Base-by-base conservation (phyloP, 78 protist species). In the Dictyostelium firmibasis region DNA sequence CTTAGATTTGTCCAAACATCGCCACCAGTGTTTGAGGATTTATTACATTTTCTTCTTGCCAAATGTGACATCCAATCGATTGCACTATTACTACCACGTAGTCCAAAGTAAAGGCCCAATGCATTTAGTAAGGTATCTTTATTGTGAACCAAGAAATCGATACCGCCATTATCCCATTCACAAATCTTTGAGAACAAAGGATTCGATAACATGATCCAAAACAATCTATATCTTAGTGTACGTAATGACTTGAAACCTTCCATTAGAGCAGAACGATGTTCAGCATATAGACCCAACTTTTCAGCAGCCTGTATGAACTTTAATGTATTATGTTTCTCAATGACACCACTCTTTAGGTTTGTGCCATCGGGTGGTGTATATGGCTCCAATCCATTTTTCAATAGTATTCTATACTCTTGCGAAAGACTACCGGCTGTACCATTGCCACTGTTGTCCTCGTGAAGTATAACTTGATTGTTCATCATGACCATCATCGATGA, bases 11-110 rank as follows among this genome's bases (percentile, higher is more conserved):
- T 76, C 94, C 94, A 88, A 27, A 88, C 43, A 47, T 88, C 94
- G 35, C 93, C 93, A 9, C 74, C 62, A 25, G 64, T 20, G 23
- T 2, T 11, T 2, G 60, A 43, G 11, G 69, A 23, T 60, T 72
- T 47, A 64, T 60, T 18, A 33, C 94, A 79, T 83, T 88, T 88
- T 60, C 94, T 53, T n/a, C 94, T 25, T 23, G 94, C 94, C 29
- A 88, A 33, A 47, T 88, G 94, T 29, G 86, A 78, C 94, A 88
- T 88, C 94, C 94, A 88, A 35, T 88, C 94, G 7, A 88, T 74
- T 18, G 94, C 94, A 88, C 75, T 44, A 67, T 88, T 88, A 33
- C 75, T 44, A 33, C 94, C 94, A 44, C 94, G 77, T 36, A 88
- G 25, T 3, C 94, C 94, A 88, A 88, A 88, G 62, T 88, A 88